Conservation (phyloP, 202 grass and related monocot genomes). For the Carex arenaria region DNA sequence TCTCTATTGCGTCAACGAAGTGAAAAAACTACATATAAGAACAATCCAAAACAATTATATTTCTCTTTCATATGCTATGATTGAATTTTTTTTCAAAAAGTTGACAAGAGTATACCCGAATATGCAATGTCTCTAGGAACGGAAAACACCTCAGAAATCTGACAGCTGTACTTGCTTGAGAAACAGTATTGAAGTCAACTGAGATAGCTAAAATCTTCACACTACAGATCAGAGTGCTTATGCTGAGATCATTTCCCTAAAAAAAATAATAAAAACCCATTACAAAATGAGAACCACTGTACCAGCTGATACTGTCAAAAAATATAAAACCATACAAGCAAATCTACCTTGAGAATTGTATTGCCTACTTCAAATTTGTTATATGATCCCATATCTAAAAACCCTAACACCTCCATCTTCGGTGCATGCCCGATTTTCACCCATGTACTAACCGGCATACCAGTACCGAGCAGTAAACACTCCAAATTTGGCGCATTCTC, state of each 20-base stretch:
- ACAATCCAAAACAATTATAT: background rate
- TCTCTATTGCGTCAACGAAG: background rate
- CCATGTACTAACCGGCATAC: background rate
- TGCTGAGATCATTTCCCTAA: background rate
- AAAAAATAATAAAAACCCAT: background rate
- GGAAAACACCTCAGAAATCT: constrained; percentile 34
- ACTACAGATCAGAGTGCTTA: background rate
- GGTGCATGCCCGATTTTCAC: constrained; percentile 24
- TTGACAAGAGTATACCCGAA: constrained; percentile 18
- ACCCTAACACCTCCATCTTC: constrained; percentile 38
- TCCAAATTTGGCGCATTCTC: constrained; percentile 35
- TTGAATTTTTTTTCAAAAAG: background rate
- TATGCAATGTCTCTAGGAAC: constrained; percentile 32
- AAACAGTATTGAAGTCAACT: background rate
- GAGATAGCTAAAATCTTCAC: constrained; percentile 17
- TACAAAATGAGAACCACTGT: background rate
- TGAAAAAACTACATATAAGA: constrained; percentile 13
- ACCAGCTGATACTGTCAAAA: background rate
- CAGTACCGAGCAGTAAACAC: constrained; percentile 32
- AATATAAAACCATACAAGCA: background rate
- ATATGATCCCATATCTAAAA: constrained; percentile 27
- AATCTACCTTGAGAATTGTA: constrained; percentile 22
- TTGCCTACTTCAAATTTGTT: constrained; percentile 26
- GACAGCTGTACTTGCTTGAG: background rate
- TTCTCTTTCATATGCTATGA: background rate